A percentile compares a stretch with the other conserved stretches of the same genome.
Evolutionary conservation across 768 basidiomycete genomes (phyloP).

Genomic region (Suillus alpinus): DNA sequence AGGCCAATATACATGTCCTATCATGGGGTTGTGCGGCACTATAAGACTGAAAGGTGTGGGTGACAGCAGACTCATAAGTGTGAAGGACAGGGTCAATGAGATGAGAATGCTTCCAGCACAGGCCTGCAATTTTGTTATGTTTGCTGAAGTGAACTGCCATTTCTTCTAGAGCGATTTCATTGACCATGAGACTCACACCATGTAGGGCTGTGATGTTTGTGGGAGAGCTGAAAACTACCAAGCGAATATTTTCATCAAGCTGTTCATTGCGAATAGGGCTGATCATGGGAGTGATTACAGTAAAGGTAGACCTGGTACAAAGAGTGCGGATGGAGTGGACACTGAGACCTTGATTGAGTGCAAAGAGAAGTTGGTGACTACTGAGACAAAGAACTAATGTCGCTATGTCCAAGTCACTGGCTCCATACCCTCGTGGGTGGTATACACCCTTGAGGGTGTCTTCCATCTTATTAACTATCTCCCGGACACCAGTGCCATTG

Average conservation of each 20-base stretch:
- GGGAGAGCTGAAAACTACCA: conserved; percentile 4
- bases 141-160: conserved; percentile 7
- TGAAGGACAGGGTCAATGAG: not conserved
- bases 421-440: not conserved
- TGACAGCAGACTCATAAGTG: conserved; percentile 6
- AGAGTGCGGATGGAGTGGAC: conserved; percentile 14
- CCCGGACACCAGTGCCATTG: conserved; percentile 8
- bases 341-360: conserved; percentile 9
- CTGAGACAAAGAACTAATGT: conserved; percentile 10
- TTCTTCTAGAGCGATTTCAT: conserved; percentile 16
- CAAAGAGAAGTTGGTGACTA: conserved; percentile 10
- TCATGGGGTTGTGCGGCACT: no score
- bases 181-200: conserved; percentile 10
- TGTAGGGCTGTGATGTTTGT: not conserved
- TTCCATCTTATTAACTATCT: conserved; percentile 8
- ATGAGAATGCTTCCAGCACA: conserved; percentile 13
- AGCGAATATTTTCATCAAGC: conserved; percentile 9
- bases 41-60: no score
- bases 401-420: conserved; percentile 7
- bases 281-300: conserved; percentile 9
- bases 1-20: no score
- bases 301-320: conserved; percentile 5
- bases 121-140: conserved; percentile 9
- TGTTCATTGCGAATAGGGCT: conserved; percentile 5
- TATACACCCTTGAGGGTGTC: conserved; percentile 1